Evolutionary conservation across 2,329 filamentous ascomycete genomes (phyloP).

Genomic region (Fusarium buharicum): DNA sequence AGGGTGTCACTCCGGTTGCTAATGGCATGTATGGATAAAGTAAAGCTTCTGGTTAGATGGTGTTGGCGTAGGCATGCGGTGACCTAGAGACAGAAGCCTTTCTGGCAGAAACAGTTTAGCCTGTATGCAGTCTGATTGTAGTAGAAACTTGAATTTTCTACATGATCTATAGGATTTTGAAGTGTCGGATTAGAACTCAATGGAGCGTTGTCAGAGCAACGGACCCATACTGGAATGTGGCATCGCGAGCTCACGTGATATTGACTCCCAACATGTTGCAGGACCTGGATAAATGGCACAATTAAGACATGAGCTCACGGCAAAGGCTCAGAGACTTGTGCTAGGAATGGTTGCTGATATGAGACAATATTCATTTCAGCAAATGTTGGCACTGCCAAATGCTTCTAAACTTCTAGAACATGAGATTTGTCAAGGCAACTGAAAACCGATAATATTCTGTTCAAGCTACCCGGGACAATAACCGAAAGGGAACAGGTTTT

Average conservation of each 20-base stretch:
- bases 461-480: neutral
- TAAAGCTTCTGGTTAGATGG: constrained; percentile 17
- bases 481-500: neutral
- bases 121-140: constrained; percentile 1
- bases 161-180: constrained; percentile 10
- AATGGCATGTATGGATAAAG: constrained; percentile 12
- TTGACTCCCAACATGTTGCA: neutral
- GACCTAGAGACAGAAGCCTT: neutral
- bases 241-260: constrained; percentile 23
- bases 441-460: neutral
- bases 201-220: constrained; percentile 33
- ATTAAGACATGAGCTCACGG: neutral
- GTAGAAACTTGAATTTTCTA: constrained; percentile 20
- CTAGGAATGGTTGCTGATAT: neutral
- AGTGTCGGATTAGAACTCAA: constrained; percentile 3
- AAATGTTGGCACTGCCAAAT: neutral
- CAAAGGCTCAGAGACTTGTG: neutral
- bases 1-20: neutral
- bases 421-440: constrained; percentile 10
- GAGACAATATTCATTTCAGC: neutral
- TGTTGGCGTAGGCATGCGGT: constrained; percentile 18
- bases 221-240: constrained; percentile 10
- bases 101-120: constrained; percentile 15
- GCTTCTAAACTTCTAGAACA: constrained; percentile 14
- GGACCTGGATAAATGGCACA: neutral